Base-by-base conservation (phyloP, 805 yeast genomes). In the Sugiyamaella qingdaonensis region DNA sequence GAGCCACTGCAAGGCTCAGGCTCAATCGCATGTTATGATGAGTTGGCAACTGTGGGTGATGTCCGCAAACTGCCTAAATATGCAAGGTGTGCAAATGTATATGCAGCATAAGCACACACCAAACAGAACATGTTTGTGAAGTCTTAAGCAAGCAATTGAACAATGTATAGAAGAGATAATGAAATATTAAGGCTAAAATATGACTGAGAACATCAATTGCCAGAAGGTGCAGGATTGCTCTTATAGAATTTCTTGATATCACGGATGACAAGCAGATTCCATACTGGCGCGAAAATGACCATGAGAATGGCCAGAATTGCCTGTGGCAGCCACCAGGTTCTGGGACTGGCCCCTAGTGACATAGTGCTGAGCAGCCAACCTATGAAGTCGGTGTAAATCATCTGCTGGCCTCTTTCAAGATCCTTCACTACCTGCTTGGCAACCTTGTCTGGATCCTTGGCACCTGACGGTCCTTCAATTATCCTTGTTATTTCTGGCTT, bases 381-480 rank as follows among this genome's bases (percentile, higher is more conserved):
- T 36, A 90, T 78, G 14, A 80, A 70, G 68, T 94, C 99, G 0
- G 97, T 92, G 48, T 82, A 83, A 9, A 91, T 75, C 48, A 85
- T 82, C 53, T 85, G 84, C 51, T 82, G 77, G 1, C 97, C 97
- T 14, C 69, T 65, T 27, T 76, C 74, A 31, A 94, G 70, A 57
- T 77, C 71, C 52, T 70, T 68, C 13, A 88, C 61, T 1, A 94
- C 77, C 8, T 77, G 73, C 16, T 75, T 73, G 9, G 92, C 85
- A 63, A 95, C 89, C 44, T 73, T 73, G 14, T 78, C 83, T 8
- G 86, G 84, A 1, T 82, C 62, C 8, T 88, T 84, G 0, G 97
- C 82, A 3, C 63, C 67, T 3, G 95, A 85, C 1, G 95, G 77
- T 1, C 98, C 99, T 68, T 94, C 99, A 33, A 94, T 88, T 32